These are phyloP conservation scores for Tieghemiomyces parasiticus DNA, from an alignment of 192 early-diverging fungal genomes.

Conservation along the genomic window DNA sequence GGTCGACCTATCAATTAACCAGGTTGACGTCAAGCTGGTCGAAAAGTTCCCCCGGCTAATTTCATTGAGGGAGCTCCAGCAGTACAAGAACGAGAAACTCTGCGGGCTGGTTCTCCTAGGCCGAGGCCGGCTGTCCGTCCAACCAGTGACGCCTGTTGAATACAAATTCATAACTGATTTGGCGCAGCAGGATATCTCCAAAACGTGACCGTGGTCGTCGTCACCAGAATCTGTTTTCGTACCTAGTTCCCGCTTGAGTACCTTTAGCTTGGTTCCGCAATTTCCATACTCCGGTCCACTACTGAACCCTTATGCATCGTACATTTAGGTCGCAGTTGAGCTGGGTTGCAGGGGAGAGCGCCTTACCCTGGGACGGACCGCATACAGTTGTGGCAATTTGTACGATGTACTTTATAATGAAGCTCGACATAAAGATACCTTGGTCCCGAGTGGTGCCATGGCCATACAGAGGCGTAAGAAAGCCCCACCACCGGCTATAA, in stretches of 20 bases:
- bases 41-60: slow-evolving; percentile 43
- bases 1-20: not conserved
- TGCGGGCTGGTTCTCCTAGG: slow-evolving; percentile 51
- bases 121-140: slow-evolving; percentile 59
- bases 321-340: not conserved
- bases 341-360: too few relatives aligned
- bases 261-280: too few relatives aligned
- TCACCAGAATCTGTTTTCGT: too few relatives aligned
- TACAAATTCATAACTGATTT: slow-evolving; percentile 48
- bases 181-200: not conserved
- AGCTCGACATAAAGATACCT: too few relatives aligned
- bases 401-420: too few relatives aligned
- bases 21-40: slow-evolving; percentile 65
- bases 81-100: slow-evolving; percentile 27
- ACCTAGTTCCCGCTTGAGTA: too few relatives aligned
- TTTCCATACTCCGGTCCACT: not conserved
- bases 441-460: too few relatives aligned
- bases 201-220: not conserved
- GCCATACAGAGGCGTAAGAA: too few relatives aligned
- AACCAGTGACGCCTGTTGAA: slow-evolving; percentile 44
- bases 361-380: too few relatives aligned
- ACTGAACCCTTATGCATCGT: not conserved
- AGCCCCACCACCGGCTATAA: too few relatives aligned
- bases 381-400: too few relatives aligned
- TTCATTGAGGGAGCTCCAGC: slow-evolving; percentile 51